A percentile compares a stretch with the other conserved stretches of the same genome.
Conservation (phyloP, 208 protist species). For the Acanthamoeba sp. region DNA sequence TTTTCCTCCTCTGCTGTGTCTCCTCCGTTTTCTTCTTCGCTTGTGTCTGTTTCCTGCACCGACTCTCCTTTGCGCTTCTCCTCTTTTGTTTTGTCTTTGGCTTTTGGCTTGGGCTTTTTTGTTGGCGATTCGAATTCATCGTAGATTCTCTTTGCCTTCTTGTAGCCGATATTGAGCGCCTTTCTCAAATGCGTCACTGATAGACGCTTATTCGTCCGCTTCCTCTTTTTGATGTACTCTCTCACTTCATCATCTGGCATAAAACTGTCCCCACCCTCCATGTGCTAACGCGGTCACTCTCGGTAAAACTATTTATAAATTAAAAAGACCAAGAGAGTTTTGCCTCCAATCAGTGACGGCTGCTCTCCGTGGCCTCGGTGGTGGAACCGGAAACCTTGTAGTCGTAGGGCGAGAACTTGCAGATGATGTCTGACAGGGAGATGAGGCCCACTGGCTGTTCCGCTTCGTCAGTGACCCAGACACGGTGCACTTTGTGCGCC, state of each 20-base stretch:
- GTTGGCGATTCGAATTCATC: not conserved
- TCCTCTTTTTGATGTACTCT: constrained; percentile 11
- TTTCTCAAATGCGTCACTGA: not conserved
- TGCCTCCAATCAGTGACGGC: not conserved
- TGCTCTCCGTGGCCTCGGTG: not conserved
- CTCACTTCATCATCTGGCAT: not conserved
- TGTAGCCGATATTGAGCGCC: constrained; percentile 41
- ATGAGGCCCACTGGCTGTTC: constrained; percentile 2
- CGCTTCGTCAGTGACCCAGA: not conserved
- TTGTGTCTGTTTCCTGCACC: not conserved
- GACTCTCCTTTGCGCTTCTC: not conserved
- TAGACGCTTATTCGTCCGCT: not conserved
- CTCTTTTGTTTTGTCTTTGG: not conserved
- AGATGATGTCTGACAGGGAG: constrained; percentile 28
- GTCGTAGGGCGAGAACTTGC: constrained; percentile 57
- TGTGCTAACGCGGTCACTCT: not conserved
- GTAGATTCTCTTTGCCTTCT: constrained; percentile 45
- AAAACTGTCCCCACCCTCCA: not conserved
- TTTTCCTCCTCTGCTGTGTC: not conserved
- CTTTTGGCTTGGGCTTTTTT: not conserved
- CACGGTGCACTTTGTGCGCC: constrained; percentile 17
- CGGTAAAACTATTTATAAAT: too few species aligned
- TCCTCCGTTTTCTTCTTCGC: not conserved
- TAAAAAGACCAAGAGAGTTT: not conserved
- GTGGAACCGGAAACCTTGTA: not conserved